Conservation (phyloP, 2,329 filamentous ascomycete genomes). For the Davidsoniella neocaledoniae region DNA sequence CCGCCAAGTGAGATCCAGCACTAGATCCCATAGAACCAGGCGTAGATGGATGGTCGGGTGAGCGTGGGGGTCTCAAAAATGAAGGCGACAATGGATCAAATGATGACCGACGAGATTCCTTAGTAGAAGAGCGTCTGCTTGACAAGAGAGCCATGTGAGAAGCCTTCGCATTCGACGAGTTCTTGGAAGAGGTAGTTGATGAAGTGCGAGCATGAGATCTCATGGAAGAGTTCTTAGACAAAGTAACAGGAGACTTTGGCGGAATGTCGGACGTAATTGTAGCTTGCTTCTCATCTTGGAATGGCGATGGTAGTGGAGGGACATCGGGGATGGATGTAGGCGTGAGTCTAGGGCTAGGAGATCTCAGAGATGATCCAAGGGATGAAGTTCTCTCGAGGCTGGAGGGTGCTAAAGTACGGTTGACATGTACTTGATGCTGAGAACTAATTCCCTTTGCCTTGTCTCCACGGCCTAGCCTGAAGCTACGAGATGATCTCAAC, state of each 20-base stretch:
- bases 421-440: not conserved
- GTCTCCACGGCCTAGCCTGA: conserved; percentile 17
- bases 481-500: conserved; percentile 31
- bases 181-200: not conserved
- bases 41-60: not conserved
- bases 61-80: conserved; percentile 1
- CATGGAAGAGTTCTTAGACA: conserved; percentile 5
- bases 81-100: conserved; percentile 4
- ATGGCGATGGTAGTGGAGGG: conserved; percentile 1
- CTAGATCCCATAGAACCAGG: not conserved
- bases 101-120: conserved; percentile 4
- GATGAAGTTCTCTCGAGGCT: conserved; percentile 9
- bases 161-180: not conserved
- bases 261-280: not conserved
- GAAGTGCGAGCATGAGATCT: conserved; percentile 6
- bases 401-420: not conserved
- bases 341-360: conserved; percentile 1
- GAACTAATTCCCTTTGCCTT: conserved; percentile 13
- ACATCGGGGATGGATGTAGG: conserved; percentile 7
- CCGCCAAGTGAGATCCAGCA: not conserved
- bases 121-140: not conserved
- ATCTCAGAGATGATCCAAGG: not conserved
- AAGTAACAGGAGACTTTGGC: not conserved
- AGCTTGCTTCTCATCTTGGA: not conserved
- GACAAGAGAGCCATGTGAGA: conserved; percentile 6